Conservation (phyloP, 371 early-diverging fungal species). For the Zychaea mexicana region DNA sequence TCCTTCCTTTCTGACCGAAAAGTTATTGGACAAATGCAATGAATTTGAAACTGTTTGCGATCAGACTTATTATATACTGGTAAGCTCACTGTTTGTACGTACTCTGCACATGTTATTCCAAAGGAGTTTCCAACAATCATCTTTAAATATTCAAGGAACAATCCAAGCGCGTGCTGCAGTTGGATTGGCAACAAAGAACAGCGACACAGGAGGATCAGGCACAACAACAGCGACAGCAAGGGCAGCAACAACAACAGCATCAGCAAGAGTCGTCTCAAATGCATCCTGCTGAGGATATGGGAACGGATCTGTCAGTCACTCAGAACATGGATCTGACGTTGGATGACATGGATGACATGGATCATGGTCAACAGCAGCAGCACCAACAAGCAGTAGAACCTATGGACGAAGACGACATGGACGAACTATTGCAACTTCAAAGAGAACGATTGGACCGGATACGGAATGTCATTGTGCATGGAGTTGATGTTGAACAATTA, state of each 20-base stretch:
- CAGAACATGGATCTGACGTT: slow-evolving; percentile 4
- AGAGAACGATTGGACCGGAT: slow-evolving; percentile 44
- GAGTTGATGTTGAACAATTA: slow-evolving; percentile 44
- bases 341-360: slow-evolving; percentile 13
- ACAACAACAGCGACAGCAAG: slow-evolving; percentile 26
- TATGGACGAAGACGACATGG: slow-evolving; percentile 44
- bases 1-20: slow-evolving; percentile 26
- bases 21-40: slow-evolving; percentile 40
- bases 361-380: slow-evolving; percentile 2
- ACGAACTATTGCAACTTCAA: slow-evolving; percentile 47
- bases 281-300: slow-evolving; percentile 14
- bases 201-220: slow-evolving; percentile 20
- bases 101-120: background rate
- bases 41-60: slow-evolving; percentile 51
- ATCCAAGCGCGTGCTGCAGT: slow-evolving; percentile 42
- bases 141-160: slow-evolving; percentile 47
- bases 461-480: slow-evolving; percentile 42
- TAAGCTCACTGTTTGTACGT: slow-evolving; percentile 2
- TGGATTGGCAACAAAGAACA: slow-evolving; percentile 38
- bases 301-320: slow-evolving; percentile 12
- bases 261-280: background rate
- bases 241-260: slow-evolving; percentile 17
- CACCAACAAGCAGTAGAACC: background rate
- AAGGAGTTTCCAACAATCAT: background rate
- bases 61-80: slow-evolving; percentile 46